phyloP scores from a whole-genome alignment of 805 yeast species.

The Metschnikowia gruessii region DNA sequence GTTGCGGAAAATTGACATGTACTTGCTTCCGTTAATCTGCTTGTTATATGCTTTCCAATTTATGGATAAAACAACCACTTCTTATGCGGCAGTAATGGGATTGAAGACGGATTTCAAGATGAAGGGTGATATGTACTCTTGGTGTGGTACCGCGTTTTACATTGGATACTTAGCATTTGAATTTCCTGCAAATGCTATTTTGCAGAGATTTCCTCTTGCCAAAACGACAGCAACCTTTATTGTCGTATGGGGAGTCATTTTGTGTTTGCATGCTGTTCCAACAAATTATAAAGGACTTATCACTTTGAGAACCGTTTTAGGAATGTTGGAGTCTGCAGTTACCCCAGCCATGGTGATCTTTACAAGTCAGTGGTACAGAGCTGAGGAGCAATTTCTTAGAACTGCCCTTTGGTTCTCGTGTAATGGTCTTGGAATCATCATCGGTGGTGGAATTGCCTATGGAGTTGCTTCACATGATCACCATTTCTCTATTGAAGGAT shows the following conservation, averaged over 20 bases:
- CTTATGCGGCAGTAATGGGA: slow-evolving; percentile 66
- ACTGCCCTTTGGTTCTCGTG: slow-evolving; percentile 37
- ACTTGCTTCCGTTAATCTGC: slow-evolving; percentile 50
- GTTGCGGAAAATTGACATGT: slow-evolving; percentile 49
- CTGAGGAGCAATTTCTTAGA: slow-evolving; percentile 35
- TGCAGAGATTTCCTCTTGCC: slow-evolving; percentile 59
- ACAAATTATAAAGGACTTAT: slow-evolving; percentile 43
- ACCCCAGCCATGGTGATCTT: slow-evolving; percentile 57
- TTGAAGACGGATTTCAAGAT: slow-evolving; percentile 49
- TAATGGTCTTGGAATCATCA: slow-evolving; percentile 37
- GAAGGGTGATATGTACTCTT: slow-evolving; percentile 37
- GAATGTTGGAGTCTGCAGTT: slow-evolving; percentile 50
- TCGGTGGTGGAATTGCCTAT: slow-evolving; percentile 49
- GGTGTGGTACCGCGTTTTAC: slow-evolving; percentile 56
- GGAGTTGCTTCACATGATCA: slow-evolving; percentile 42
- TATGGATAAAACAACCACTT: slow-evolving; percentile 55
- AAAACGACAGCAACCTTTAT: slow-evolving; percentile 48
- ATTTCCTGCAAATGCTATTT: slow-evolving; percentile 42
- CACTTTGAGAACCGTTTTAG: slow-evolving; percentile 48
- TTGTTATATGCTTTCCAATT: slow-evolving; percentile 55
- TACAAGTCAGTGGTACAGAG: slow-evolving; percentile 58
- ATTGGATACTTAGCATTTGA: slow-evolving; percentile 62
- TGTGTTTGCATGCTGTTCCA: slow-evolving; percentile 53
- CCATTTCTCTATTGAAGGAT: slow-evolving; percentile 45
- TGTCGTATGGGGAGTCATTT: slow-evolving; percentile 60